Evolutionary conservation across 352 stramenopile genomes (phyloP).

Genomic region (Pythium brassicae): DNA sequence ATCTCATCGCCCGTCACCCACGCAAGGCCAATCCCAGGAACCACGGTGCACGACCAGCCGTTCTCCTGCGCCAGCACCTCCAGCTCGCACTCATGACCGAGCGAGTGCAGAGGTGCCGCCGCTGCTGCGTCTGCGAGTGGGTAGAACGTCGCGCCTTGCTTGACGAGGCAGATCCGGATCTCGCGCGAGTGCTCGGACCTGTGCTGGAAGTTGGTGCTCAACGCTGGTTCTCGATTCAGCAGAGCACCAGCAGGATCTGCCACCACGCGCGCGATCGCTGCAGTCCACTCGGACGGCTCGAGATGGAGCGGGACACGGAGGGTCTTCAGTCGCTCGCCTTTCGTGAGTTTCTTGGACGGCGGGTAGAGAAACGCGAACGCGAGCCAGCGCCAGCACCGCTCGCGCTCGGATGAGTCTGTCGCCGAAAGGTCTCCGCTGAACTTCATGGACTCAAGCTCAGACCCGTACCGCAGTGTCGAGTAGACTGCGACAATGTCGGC

Average conservation of each 20-base stretch:
- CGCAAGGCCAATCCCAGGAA: slow-evolving; percentile 1
- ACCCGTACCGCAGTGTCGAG: slow-evolving; percentile 3
- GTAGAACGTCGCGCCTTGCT: slow-evolving; percentile 5
- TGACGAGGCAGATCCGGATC: background rate
- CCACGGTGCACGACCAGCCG: slow-evolving; percentile 2
- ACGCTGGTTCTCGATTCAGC: background rate
- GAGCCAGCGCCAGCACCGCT: slow-evolving; percentile 10
- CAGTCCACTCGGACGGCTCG: background rate
- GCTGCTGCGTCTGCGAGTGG: background rate
- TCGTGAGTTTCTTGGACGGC: background rate
- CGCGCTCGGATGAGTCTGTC: background rate
- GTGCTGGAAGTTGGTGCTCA: too few relatives aligned
- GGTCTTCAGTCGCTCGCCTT: background rate
- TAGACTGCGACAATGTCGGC: too few relatives aligned
- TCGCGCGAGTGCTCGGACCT: too few relatives aligned
- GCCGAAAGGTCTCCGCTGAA: background rate
- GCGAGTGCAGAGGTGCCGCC: background rate
- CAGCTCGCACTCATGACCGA: background rate
- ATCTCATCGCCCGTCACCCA: background rate
- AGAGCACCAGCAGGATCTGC: background rate
- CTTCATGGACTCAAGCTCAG: background rate
- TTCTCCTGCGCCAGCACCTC: slow-evolving; percentile 3
- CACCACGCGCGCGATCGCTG: background rate
- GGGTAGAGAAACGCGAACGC: slow-evolving; percentile 10
- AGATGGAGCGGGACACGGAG: slow-evolving; percentile 1